Evolutionary conservation across 768 basidiomycete genomes (phyloP), one percentile per base, ranked within the genome.

Genomic region (Boletus rubroflammeus): DNA sequence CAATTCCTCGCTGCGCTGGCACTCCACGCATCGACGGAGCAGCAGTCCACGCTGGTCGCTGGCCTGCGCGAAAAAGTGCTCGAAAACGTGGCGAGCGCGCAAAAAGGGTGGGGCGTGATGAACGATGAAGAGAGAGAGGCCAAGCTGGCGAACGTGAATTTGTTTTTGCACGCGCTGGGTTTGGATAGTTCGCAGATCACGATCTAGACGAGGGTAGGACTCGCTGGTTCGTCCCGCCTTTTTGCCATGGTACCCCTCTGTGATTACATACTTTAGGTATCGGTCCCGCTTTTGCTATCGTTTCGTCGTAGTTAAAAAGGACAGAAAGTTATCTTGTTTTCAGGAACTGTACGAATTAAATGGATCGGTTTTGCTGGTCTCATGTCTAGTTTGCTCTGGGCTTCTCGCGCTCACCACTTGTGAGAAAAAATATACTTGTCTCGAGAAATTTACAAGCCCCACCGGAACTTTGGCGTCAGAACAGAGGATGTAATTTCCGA

Each of bases 61-160:
- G 78, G 85, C 28, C 76, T 98, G 42, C 85, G 94, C 54, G 96
- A 98, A 67, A 95, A 97, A 75, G 88, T 98, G 38, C 78, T 98
- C 43, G 93, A 95, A 66, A 93, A 90, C 61, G 90, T 98, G 31
- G 72, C 86, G 60, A 84, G 81, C 49, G 88, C 85, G 29, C 85
- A 85, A 66, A 87, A 90, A 65, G 84, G 88, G 47, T 85, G 85
- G 82, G 66, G 66, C 0, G 77, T 81, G 44, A 70, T 77, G 46
- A 81, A 85, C 59, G 86, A 91, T 70, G 86, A 88, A 51, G 86
- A 89, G 56, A 78, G 85, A 58, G 76, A 79, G 53, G 81, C 85
- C 62, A 93, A 90, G 74, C 75, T 97, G 60, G 84, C 85, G 50
- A 98, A 98, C 72, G 93, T 98, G 63, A 94, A 99, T 74, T 76